Evolutionary conservation across 768 basidiomycete genomes (phyloP).

Genomic region (Clitopilus passeckerianus): DNA sequence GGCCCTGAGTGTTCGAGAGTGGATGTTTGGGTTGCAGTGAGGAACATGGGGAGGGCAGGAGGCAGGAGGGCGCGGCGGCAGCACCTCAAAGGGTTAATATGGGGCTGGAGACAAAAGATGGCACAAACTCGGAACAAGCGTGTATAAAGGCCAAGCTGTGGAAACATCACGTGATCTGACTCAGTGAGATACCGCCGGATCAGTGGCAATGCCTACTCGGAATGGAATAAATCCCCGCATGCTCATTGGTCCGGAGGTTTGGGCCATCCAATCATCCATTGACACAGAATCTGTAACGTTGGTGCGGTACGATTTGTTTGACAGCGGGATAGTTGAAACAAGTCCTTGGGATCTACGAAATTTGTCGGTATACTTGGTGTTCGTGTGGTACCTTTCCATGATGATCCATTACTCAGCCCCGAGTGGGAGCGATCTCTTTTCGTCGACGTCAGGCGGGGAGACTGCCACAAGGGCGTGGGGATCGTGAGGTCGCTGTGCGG

Average conservation of each 20-base stretch:
- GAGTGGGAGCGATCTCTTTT: not conserved
- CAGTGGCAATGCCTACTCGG: not conserved
- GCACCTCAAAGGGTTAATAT: constrained; percentile 10
- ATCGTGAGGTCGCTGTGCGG: not conserved
- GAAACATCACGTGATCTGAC: not conserved
- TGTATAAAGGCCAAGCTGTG: not conserved
- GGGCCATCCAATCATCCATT: not conserved
- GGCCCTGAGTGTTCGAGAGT: constrained; percentile 12
- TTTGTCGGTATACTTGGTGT: not conserved
- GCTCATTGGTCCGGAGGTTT: not conserved
- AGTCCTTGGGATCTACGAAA: not conserved
- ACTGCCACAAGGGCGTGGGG: not conserved
- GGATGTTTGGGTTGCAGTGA: constrained; percentile 8
- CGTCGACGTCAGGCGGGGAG: not conserved
- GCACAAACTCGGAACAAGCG: constrained; percentile 12
- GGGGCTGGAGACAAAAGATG: constrained; percentile 14
- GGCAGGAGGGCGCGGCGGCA: constrained; percentile 8
- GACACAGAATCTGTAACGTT: not conserved
- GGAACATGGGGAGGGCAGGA: constrained; percentile 15
- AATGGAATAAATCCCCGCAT: not conserved
- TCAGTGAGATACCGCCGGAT: not conserved
- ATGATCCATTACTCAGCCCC: not conserved
- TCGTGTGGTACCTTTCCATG: not conserved
- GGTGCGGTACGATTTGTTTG: not conserved
- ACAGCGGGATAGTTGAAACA: not conserved